phyloP scores from a whole-genome alignment of 352 stramenopile species.

The Globisporangium acanthophoron region DNA sequence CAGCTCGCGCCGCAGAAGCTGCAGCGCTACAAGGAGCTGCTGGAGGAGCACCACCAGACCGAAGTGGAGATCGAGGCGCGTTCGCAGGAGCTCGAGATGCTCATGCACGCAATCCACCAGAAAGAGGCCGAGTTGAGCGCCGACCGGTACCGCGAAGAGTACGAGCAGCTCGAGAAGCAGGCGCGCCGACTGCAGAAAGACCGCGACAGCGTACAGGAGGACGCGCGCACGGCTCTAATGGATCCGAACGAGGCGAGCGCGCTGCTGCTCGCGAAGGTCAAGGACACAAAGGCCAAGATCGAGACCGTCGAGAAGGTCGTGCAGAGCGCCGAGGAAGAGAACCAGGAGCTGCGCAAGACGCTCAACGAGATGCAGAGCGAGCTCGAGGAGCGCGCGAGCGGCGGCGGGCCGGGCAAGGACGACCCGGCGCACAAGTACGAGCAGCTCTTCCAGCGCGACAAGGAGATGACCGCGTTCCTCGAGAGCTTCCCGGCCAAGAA shows the following conservation, averaged over 20 bases:
- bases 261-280: constrained; percentile 82
- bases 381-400: constrained; percentile 56
- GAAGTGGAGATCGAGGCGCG: constrained; percentile 71
- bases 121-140: constrained; percentile 67
- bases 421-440: constrained; percentile 82
- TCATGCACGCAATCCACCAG: constrained; percentile 70
- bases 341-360: constrained; percentile 47
- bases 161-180: constrained; percentile 65
- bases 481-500: constrained; percentile 77
- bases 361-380: constrained; percentile 54
- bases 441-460: constrained; percentile 82
- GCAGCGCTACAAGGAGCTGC: constrained; percentile 65
- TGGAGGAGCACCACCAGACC: constrained; percentile 67
- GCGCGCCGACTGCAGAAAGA: constrained; percentile 71
- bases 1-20: constrained; percentile 84
- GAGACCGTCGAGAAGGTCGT: constrained; percentile 65
- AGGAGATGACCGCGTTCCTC: constrained; percentile 90
- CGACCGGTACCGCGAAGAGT: constrained; percentile 73
- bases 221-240: constrained; percentile 85
- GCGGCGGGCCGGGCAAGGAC: constrained; percentile 53
- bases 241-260: constrained; percentile 82
- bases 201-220: constrained; percentile 65
- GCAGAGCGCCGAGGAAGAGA: constrained; percentile 42
- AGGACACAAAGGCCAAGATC: constrained; percentile 82
- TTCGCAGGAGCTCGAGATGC: constrained; percentile 62